Percentiles rank a stretch among this genome's conserved stretches.
These are phyloP conservation scores for Claviceps citrina DNA, from an alignment of 2,329 filamentous ascomycete genomes.

Conservation along the genomic window DNA sequence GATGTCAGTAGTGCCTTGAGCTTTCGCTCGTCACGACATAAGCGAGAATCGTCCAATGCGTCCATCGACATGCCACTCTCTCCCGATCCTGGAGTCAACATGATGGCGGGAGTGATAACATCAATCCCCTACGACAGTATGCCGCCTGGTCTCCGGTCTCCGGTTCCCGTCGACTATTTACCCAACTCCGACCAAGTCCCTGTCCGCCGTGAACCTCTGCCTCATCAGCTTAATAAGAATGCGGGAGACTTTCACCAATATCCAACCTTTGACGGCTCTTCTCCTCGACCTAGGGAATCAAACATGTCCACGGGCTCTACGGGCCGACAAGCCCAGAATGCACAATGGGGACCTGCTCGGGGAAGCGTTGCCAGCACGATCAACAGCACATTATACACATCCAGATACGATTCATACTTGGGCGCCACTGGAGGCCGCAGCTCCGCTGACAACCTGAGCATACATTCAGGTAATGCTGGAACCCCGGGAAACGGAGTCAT, in stretches of 20 bases:
- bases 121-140: constrained; percentile 74
- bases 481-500: constrained; percentile 22
- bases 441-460: constrained; percentile 37
- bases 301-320: constrained; percentile 49
- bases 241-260: constrained; percentile 80
- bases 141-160: constrained; percentile 48
- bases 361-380: constrained; percentile 39
- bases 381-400: constrained; percentile 35
- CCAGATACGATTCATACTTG: constrained; percentile 49
- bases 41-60: constrained; percentile 54
- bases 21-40: constrained; percentile 61
- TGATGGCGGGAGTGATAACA: constrained; percentile 69
- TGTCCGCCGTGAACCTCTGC: constrained; percentile 54
- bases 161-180: constrained; percentile 58
- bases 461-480: constrained; percentile 40
- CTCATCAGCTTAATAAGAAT: constrained; percentile 69
- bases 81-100: constrained; percentile 51
- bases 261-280: constrained; percentile 49
- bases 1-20: constrained; percentile 45
- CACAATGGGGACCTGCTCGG: constrained; percentile 53
- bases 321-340: constrained; percentile 57
- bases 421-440: constrained; percentile 43
- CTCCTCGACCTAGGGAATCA: constrained; percentile 22
- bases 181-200: constrained; percentile 50
- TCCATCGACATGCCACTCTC: constrained; percentile 55